Conservation (phyloP, 352 stramenopile species). For the Globisporangium acanthophoron region DNA sequence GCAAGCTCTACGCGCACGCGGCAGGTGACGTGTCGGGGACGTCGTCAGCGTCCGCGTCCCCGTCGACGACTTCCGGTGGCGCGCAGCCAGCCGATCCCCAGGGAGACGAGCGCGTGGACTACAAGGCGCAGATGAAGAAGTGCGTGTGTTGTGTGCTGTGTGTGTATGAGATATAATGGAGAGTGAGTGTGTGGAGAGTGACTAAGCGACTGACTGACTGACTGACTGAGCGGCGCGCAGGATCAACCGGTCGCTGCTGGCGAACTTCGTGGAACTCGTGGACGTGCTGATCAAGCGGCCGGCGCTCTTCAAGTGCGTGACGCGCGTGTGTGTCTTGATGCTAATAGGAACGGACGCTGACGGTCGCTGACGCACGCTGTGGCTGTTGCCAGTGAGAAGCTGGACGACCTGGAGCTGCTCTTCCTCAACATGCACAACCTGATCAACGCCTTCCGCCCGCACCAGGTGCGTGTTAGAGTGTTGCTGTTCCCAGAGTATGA, state of each 20-base stretch:
- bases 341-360: not conserved
- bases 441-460: slow-evolving; percentile 83
- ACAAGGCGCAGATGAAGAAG: slow-evolving; percentile 82
- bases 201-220: no score
- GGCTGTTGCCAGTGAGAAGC: slow-evolving; percentile 47
- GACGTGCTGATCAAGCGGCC: slow-evolving; percentile 78
- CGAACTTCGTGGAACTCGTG: slow-evolving; percentile 81
- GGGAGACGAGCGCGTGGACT: slow-evolving; percentile 32
- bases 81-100: not conserved
- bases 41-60: not conserved
- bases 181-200: not conserved
- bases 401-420: slow-evolving; percentile 80
- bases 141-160: slow-evolving; percentile 9
- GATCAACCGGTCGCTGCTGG: slow-evolving; percentile 80
- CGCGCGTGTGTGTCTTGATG: not conserved
- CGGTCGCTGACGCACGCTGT: not conserved
- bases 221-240: slow-evolving; percentile 14
- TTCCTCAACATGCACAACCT: slow-evolving; percentile 90
- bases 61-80: not conserved
- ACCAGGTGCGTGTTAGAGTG: slow-evolving; percentile 32
- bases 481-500: not conserved
- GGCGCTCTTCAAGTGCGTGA: slow-evolving; percentile 72
- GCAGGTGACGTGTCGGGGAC: not conserved
- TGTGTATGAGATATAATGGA: not conserved
- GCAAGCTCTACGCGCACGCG: slow-evolving; percentile 50